Base-by-base conservation (phyloP, 495 filamentous ascomycete species). In the Lasiosphaeris hirsuta region DNA sequence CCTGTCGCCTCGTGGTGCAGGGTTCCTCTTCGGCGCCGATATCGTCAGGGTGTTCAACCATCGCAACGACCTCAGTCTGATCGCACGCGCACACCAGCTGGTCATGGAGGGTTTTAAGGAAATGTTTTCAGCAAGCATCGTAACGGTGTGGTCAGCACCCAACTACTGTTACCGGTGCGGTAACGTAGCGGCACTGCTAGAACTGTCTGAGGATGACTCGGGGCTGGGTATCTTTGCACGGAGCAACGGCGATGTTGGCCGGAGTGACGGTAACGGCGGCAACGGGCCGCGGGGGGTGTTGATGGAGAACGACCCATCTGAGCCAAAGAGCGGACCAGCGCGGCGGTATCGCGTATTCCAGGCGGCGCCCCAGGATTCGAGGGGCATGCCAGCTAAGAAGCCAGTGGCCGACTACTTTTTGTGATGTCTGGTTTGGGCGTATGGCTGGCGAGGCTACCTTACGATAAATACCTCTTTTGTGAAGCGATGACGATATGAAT, bases 101-200 rank as follows among this genome's bases (percentile, higher is more conserved):
- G 94, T 98, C 36, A 98, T 97, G 94, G 94, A 98, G 70, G 94
- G 94, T 8, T 97, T 96, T 73, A 97, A 97, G 72, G 94, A 97
- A 75, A 97, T 97, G 93, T 97, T 97, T 63, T 93, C 97, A 62
- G 84, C 81, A 13, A 88, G 83, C 18, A 96, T 98, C 56, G 94
- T 98, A 4, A 98, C 94, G 0, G 93, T 98, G 46, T 97, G 94
- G 94, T 90, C 85, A 8, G 94, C 94, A 45, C 94, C 94, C 1
- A 98, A 98, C 69, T 98, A 98, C 72, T 98, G 94, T 74, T 98
- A 98, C 74, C 84, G 94, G 15, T 98, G 94, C 63, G 94, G 94
- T 0, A 98, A 98, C 63, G 95, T 98, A 15, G 94, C 94, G 3
- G 93, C 94, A 4, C 91, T 98, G 57, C 69, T 98, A 43, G 94